These are phyloP conservation scores for Rhizopus sp. DNA, from an alignment of 371 early-diverging fungal species.

Conservation along the genomic window DNA sequence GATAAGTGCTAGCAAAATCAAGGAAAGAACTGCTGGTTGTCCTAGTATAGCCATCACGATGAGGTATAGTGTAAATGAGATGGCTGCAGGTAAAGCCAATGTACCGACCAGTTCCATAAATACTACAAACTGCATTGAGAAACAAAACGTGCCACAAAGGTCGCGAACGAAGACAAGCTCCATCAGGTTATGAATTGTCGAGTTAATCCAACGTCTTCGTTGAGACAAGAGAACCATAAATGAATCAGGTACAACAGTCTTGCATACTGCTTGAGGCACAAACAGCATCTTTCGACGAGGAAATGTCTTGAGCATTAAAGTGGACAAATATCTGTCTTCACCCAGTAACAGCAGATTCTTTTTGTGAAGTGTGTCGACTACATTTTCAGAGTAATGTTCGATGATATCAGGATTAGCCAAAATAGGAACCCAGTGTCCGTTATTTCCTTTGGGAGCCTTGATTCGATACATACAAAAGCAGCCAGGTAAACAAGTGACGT, in stretches of 20 bases:
- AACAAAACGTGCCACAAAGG: slow-evolving; percentile 98
- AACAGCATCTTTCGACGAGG: slow-evolving; percentile 97
- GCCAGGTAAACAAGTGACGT: slow-evolving; percentile 96
- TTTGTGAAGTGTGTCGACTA: slow-evolving; percentile 97
- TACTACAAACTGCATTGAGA: slow-evolving; percentile 99
- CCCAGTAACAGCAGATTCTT: slow-evolving; percentile 98
- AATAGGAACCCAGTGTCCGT: slow-evolving; percentile 85
- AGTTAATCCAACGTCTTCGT: slow-evolving; percentile 99
- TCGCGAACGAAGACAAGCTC: slow-evolving; percentile 95
- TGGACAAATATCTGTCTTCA: slow-evolving; percentile 98
- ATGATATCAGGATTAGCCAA: slow-evolving; percentile 94
- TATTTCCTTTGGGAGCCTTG: slow-evolving; percentile 75
- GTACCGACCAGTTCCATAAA: slow-evolving; percentile 98
- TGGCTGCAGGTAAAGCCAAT: slow-evolving; percentile 96
- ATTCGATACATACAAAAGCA: slow-evolving; percentile 97
- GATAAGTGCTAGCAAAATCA: slow-evolving; percentile 78
- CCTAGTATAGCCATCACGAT: slow-evolving; percentile 63
- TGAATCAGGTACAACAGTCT: slow-evolving; percentile 95
- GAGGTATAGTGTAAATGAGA: slow-evolving; percentile 87
- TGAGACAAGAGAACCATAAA: slow-evolving; percentile 96
- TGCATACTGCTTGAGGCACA: slow-evolving; percentile 96
- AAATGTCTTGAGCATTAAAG: slow-evolving; percentile 97
- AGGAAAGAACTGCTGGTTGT: slow-evolving; percentile 68
- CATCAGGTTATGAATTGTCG: slow-evolving; percentile 97
- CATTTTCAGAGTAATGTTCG: slow-evolving; percentile 94